These are phyloP conservation scores for Yamadazyma paraphyllophila DNA, from an alignment of 805 yeast genomes.

Conservation along the genomic window DNA sequence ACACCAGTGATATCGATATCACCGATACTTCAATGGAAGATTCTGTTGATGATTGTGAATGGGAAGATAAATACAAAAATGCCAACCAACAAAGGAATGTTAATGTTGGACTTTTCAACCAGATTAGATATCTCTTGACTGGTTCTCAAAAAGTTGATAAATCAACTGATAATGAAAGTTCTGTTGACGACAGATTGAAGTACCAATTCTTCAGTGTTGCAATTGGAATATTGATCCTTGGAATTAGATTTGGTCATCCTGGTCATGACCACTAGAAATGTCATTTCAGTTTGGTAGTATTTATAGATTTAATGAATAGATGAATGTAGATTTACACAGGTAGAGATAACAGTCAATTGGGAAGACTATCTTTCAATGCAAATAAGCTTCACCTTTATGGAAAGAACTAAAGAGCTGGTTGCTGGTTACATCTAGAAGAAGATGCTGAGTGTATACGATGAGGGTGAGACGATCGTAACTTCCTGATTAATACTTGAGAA, in stretches of 20 bases:
- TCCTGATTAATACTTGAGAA: too few species aligned
- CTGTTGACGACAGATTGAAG: slow-evolving; percentile 40
- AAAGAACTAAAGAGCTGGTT: too few species aligned
- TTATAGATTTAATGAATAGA: slow-evolving; percentile 11
- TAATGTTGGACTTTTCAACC: slow-evolving; percentile 32
- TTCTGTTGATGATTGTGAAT: slow-evolving; percentile 12
- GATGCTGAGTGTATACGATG: too few species aligned
- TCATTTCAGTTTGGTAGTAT: not conserved
- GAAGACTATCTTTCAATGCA: too few species aligned
- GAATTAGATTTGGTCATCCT: slow-evolving; percentile 33
- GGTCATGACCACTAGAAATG: slow-evolving; percentile 9
- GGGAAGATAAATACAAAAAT: slow-evolving; percentile 6
- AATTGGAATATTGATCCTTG: slow-evolving; percentile 41
- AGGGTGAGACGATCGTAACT: too few species aligned
- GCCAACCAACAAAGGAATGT: slow-evolving; percentile 13
- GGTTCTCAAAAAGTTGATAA: slow-evolving; percentile 19
- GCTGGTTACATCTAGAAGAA: too few species aligned
- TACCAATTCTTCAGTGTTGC: slow-evolving; percentile 43
- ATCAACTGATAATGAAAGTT: slow-evolving; percentile 19
- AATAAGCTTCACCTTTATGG: too few species aligned
- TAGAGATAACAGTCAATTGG: too few species aligned
- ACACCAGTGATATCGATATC: slow-evolving; percentile 7
- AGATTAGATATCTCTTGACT: slow-evolving; percentile 32
- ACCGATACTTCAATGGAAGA: slow-evolving; percentile 8
- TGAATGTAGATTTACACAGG: not conserved